A percentile compares a stretch with the other conserved stretches of the same genome.
These are phyloP conservation scores for Cystofilobasidium ferigula DNA, from an alignment of 768 basidiomycete species.

Conservation along the genomic window DNA sequence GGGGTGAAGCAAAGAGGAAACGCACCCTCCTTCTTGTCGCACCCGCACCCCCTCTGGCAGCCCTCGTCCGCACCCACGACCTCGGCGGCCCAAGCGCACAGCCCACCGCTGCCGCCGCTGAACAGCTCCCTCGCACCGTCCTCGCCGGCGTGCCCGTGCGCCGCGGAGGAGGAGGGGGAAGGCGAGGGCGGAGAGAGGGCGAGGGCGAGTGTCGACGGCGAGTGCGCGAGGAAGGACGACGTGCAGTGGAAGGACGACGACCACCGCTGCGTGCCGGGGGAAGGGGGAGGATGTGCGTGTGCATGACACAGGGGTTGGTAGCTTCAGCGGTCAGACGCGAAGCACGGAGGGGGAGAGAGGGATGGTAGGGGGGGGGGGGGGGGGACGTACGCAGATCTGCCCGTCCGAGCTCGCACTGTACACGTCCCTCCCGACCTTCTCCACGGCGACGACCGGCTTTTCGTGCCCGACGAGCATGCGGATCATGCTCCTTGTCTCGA, in stretches of 20 bases:
- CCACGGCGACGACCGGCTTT: neutral
- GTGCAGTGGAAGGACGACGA: conserved; percentile 75
- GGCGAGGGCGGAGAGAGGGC: no score
- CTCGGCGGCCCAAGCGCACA: neutral
- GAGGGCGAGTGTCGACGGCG: neutral
- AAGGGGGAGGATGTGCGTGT: neutral
- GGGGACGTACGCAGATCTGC: conserved; percentile 10
- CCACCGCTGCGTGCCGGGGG: conserved; percentile 51
- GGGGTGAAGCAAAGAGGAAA: neutral
- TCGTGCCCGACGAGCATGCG: conserved; percentile 19
- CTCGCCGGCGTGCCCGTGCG: no score
- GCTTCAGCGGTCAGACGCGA: neutral
- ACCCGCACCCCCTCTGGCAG: conserved; percentile 1
- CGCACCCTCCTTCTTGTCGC: conserved; percentile 46
- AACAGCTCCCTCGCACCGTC: conserved; percentile 48
- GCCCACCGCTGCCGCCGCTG: conserved; percentile 61
- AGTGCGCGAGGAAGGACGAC: conserved; percentile 52
- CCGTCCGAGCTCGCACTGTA: conserved; percentile 21
- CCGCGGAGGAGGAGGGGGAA: no score
- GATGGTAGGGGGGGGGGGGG: neutral
- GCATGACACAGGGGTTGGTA: no score
- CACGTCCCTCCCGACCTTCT: conserved; percentile 6
- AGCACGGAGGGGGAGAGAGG: neutral
- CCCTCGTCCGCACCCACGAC: neutral
- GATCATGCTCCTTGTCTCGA: conserved; percentile 16